Evolutionary conservation across 2,329 filamentous ascomycete species (phyloP), one percentile per base, ranked within the genome.

Genomic region (Calonectria hawksworthii): DNA sequence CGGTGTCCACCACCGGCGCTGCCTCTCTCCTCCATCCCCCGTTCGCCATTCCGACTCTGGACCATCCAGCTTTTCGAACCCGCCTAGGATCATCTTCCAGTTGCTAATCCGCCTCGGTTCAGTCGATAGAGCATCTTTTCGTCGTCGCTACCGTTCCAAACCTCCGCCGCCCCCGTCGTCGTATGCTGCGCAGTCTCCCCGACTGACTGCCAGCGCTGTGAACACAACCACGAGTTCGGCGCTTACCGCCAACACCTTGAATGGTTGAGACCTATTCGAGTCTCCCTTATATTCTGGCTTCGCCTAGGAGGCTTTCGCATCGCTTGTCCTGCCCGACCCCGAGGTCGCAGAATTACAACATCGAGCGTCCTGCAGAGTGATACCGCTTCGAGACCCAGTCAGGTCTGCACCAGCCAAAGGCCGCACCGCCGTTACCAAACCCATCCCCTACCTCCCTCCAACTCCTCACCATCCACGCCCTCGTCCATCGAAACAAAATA

Each of bases 181-280:
- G 75, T 78, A 77, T 77, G 78, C 82, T 82, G 77, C 82, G 82
- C 82, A 83, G 52, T 36, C 67, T 70, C 67, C 44, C 65, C 65
- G 81, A 79, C 56, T 51, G 36, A 38, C 61, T 64, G 73, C 77
- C 73, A 81, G 76, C 77, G 80, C 77, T 77, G 75, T 80, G 76
- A 80, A 79, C 74, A 80, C 76, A 63, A 76, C 77, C 68, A 75
- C 79, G 75, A 77, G 79, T 75, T 76, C 75, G 83, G 83, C 83
- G 83, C 83, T 84, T 83, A 84, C 82, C 82, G 83, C 82, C 83
- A 74, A 80, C 75, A 73, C 61, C 75, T 75, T 80, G 72, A 76
- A 83, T 82, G 82, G 80, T 81, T 75, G 80, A 65, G 77, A 70
- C 64, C 75, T 79, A 69, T 78, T 80, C 75, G 80, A 76, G 70